Evolutionary conservation across 306 rosid genomes (phyloP), one percentile per base, ranked within the genome.

Genomic region (Vicia sativa): DNA sequence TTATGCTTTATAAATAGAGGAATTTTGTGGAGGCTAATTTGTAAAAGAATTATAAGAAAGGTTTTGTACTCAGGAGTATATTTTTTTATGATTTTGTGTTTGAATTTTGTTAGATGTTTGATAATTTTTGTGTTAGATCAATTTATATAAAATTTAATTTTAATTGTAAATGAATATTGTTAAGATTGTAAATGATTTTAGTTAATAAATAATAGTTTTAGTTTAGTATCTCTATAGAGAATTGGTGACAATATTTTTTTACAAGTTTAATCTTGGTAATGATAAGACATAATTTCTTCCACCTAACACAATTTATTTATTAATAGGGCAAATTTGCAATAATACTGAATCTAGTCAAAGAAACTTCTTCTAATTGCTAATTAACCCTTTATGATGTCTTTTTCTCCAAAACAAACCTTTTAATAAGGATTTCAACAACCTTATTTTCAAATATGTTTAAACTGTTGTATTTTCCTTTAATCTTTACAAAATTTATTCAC

Each of bases 261-360:
- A 13, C 8, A 13, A 63, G n/a, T n/a, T n/a, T 44, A 28, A 44
- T 26, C 42, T 26, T 72, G 70, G 57, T 26, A 64, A 68, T 63
- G 77, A 73, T 41, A 26, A 80, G 71, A 49, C 43, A 25, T 18
- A 23, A 13, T 50, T 72, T 72, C 21, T 65, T 25, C 67, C 65
- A 73, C 82, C 80, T 58, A 70, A 58, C 73, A 28, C 19, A 38
- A 41, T 73, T 41, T 45, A 70, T 34, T 39, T 37, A 70, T 31
- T 39, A 65, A 65, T 44, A 35, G 53, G 48, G 52, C 62, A 71
- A 68, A 65, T 57, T 34, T 50, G 57, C 46, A 56, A 37, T 41
- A 63, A 38, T 46, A 68, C 49, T 73, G 74, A 74, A 71, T 25
- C 23, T 62, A 65, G 86, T 82, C 79, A 82, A 75, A 71, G 9